Conservation (phyloP, 176 grass and related monocot species). For the Musa acuminata region DNA sequence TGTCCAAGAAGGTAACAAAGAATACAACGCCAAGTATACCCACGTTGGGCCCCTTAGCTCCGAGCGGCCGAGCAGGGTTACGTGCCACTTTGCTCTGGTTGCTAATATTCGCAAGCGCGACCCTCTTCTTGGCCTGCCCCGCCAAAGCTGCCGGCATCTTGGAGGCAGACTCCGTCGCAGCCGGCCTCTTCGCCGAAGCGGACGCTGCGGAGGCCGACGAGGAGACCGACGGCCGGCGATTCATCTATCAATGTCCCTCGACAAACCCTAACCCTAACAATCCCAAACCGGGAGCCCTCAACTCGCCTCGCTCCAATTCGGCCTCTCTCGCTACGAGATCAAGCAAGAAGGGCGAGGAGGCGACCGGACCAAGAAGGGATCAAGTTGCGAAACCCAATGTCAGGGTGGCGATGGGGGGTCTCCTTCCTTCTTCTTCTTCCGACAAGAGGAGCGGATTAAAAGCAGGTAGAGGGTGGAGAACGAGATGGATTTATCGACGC, state of each 20-base stretch:
- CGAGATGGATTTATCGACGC: not conserved
- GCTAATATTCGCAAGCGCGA: constrained; percentile 68
- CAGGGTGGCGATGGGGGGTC: not conserved
- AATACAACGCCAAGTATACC: not conserved
- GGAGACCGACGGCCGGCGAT: constrained; percentile 20
- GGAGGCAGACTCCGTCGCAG: constrained; percentile 21
- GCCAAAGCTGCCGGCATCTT: constrained; percentile 21
- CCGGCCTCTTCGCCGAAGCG: constrained; percentile 35
- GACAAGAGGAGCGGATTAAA: not conserved
- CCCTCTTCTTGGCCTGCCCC: constrained; percentile 75
- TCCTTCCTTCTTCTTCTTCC: not conserved
- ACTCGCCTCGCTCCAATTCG: not conserved
- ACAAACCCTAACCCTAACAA: not conserved
- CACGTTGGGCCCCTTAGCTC: constrained; percentile 29
- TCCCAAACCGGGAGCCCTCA: not conserved
- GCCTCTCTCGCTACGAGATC: not conserved
- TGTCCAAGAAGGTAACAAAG: not conserved
- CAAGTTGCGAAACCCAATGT: not conserved
- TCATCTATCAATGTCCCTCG: constrained; percentile 16
- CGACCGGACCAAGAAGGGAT: not conserved
- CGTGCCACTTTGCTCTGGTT: constrained; percentile 29
- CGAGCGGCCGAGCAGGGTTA: constrained; percentile 1
- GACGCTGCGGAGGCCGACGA: constrained; percentile 4
- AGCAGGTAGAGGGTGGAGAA: not conserved
- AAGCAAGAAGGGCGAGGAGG: not conserved